These are phyloP conservation scores for Cryptococcus jaspeensis DNA, from an alignment of 1,284 basidiomycete species.

Conservation along the genomic window DNA sequence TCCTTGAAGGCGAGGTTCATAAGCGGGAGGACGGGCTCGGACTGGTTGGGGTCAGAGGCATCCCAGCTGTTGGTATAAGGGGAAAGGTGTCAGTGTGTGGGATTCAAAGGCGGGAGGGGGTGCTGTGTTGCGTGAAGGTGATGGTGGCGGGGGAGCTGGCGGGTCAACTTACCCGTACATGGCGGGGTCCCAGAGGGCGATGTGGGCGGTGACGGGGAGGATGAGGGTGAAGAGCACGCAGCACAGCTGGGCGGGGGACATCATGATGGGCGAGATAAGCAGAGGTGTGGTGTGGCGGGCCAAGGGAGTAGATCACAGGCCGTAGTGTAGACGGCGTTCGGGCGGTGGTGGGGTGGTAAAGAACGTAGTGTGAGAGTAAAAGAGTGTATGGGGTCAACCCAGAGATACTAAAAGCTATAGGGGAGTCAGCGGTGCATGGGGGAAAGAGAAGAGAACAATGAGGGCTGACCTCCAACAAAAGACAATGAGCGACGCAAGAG, in stretches of 20 bases:
- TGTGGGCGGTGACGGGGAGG: slow-evolving; percentile 29
- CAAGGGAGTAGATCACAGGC: not conserved
- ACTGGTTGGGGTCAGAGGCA: slow-evolving; percentile 36
- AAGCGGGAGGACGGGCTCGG: slow-evolving; percentile 58
- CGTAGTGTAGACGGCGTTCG: too few species aligned
- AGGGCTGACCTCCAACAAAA: too few species aligned
- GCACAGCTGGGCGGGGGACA: slow-evolving; percentile 13
- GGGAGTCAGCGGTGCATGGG: too few species aligned
- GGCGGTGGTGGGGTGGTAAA: not conserved
- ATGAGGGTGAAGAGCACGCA: slow-evolving; percentile 11
- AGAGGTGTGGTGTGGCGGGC: not conserved
- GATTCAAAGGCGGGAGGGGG: not conserved
- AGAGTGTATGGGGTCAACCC: slow-evolving; percentile 10
- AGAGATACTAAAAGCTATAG: not conserved
- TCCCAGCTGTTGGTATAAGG: slow-evolving; percentile 29
- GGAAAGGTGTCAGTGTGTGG: not conserved
- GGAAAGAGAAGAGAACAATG: too few species aligned
- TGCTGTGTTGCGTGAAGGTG: not conserved
- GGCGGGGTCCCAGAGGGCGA: slow-evolving; percentile 39
- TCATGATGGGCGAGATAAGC: not conserved
- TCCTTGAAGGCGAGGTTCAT: slow-evolving; percentile 58
- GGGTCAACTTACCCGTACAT: slow-evolving; percentile 42
- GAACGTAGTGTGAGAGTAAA: not conserved
- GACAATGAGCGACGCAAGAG: too few species aligned
- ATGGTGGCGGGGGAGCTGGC: not conserved